phyloP scores from a whole-genome alignment of 345 rosid species.

The Anastatica hierochuntica region DNA sequence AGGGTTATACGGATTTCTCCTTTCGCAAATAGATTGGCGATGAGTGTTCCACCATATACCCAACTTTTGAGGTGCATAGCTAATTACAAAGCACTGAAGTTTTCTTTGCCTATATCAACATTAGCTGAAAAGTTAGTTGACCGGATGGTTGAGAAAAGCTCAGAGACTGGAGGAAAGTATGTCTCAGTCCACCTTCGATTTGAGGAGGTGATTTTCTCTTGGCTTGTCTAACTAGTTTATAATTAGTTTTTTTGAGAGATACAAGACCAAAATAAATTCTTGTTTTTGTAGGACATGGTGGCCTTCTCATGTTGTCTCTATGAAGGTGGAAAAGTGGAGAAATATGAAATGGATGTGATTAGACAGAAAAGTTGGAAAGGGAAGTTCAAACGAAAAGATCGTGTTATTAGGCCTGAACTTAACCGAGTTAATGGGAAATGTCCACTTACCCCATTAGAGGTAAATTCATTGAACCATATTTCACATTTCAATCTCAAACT shows the following conservation, averaged over 20 bases:
- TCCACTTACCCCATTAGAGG: slow-evolving; percentile 94
- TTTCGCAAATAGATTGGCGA: slow-evolving; percentile 93
- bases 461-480: slow-evolving; percentile 10
- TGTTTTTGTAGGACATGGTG: slow-evolving; percentile 70
- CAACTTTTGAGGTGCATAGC: slow-evolving; percentile 82
- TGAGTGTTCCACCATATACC: slow-evolving; percentile 78
- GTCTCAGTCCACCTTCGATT: slow-evolving; percentile 81
- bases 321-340: slow-evolving; percentile 79
- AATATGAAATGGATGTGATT: slow-evolving; percentile 47
- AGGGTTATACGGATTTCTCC: slow-evolving; percentile 87
- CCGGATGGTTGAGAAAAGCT: slow-evolving; percentile 69
- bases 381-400: slow-evolving; percentile 72
- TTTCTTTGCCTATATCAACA: slow-evolving; percentile 48
- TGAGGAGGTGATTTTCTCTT: slow-evolving; percentile 58
- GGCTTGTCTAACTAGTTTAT: not conserved
- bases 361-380: slow-evolving; percentile 75
- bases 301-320: slow-evolving; percentile 92
- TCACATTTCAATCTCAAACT: not conserved
- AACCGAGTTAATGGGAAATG: slow-evolving; percentile 85
- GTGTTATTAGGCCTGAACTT: slow-evolving; percentile 51
- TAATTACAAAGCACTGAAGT: slow-evolving; percentile 74
- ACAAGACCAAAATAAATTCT: not conserved
- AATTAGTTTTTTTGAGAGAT: not conserved
- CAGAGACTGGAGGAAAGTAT: slow-evolving; percentile 62
- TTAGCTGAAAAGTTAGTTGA: slow-evolving; percentile 54